Evolutionary conservation across 306 rosid genomes (phyloP).

Genomic region (Cotoneaster glaucophyllus): DNA sequence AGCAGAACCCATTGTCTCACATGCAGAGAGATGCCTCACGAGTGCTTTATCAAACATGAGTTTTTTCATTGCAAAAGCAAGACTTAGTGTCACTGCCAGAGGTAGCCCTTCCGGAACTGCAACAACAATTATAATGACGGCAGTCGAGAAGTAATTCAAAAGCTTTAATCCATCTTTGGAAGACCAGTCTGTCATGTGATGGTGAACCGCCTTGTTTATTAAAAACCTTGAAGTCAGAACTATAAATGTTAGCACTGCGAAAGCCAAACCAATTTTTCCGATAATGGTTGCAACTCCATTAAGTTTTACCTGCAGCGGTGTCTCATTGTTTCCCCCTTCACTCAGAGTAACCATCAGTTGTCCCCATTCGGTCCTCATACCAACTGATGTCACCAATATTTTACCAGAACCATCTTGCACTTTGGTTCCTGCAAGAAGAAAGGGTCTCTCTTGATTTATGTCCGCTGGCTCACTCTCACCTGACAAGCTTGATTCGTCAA

Average conservation of each 20-base stretch:
- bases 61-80: constrained; percentile 90
- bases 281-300: constrained; percentile 91
- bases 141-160: constrained; percentile 67
- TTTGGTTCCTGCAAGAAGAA: constrained; percentile 67
- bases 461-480: constrained; percentile 81
- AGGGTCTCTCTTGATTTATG: constrained; percentile 37
- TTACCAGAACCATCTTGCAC: constrained; percentile 87
- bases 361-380: constrained; percentile 99
- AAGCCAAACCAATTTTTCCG: constrained; percentile 78
- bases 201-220: constrained; percentile 29
- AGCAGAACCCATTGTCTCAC: constrained; percentile 95
- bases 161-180: constrained; percentile 49
- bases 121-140: constrained; percentile 84
- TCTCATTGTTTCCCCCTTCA: constrained; percentile 87
- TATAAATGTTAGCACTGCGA: constrained; percentile 62
- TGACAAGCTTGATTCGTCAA: constrained; percentile 84
- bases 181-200: constrained; percentile 44
- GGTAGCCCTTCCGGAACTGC: constrained; percentile 95
- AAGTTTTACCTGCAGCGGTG: constrained; percentile 90
- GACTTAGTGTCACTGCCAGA: constrained; percentile 86
- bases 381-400: constrained; percentile 78
- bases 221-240: constrained; percentile 67
- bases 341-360: constrained; percentile 71
- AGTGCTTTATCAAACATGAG: constrained; percentile 82
- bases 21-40: constrained; percentile 84